Base-by-base conservation (phyloP, 2,329 filamentous ascomycete species). In the Fusarium xyrophilum region DNA sequence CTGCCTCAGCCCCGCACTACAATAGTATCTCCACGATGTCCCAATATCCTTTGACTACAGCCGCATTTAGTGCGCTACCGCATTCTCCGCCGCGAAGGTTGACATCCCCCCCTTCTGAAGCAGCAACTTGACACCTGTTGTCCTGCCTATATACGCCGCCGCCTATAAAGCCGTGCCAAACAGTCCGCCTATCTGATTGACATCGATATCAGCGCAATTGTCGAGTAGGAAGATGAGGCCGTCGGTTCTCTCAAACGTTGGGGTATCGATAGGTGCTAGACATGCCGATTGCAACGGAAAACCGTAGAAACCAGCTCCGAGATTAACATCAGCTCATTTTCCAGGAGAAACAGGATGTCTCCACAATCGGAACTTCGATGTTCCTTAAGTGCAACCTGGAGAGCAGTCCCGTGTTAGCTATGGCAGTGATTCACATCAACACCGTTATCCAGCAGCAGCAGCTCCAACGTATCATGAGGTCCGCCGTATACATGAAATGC, bases 351-450 rank as follows among this genome's bases (percentile, higher is more conserved):
- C 9, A 5, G n/a, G n/a, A n/a, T n/a, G n/a, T n/a, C n/a, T n/a
- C n/a, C n/a, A n/a, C n/a, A n/a, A n/a, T n/a, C n/a, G n/a, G n/a
- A n/a, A n/a, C n/a, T n/a, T n/a, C n/a, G n/a, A n/a, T n/a, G n/a
- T n/a, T n/a, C n/a, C n/a, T n/a, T n/a, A n/a, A n/a, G n/a, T n/a
- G n/a, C 9, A 40, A 17, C 9, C 38, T 40, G n/a, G 14, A 40
- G n/a, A 40, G 14, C n/a, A 23, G 38, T 40, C 0, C 38, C 38
- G 0, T 11, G 4, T 23, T 0, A 6, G 3, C 0, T 0, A 23
- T 40, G n/a, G n/a, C 38, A 40, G 0, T 3, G 5, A 2, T 40
- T 40, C 4, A 23, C 38, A 17, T 40, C 38, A 23, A 17, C n/a
- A 17, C 38, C 38, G n/a, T 23, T 40, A 5, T 17, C 9, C 2